Base-by-base conservation (phyloP, 495 filamentous ascomycete species). In the Letharia lupina region DNA sequence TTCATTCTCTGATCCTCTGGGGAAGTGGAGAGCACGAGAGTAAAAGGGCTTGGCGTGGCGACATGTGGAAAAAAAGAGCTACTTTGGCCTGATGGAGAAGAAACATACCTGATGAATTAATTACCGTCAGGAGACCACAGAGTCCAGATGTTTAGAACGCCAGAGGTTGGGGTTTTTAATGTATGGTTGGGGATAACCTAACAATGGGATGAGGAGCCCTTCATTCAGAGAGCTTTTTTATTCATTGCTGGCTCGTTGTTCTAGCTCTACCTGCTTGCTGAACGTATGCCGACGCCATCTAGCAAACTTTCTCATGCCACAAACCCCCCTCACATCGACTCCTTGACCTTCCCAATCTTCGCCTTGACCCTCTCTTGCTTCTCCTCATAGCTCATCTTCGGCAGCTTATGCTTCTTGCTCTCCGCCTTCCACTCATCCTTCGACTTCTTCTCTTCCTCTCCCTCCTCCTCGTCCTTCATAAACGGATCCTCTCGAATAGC, bases 351-450 rank as follows among this genome's bases (percentile, higher is more conserved):
- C 71, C 84, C 86, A 81, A 99, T 98, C 84, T 89, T 93, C 74
- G 85, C 84, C 87, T 96, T 82, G 76, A 99, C 86, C 63, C 86
- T 82, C 77, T 86, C 84, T 76, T 83, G 78, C 79, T 85, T 89
- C 89, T 96, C 79, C 28, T 81, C 91, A 79, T 85, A 87, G 78
- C 82, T 87, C 73, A 93, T 83, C 86, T 93, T 95, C 67, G 67
- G 63, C 71, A 82, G 79, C 79, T 80, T 82, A 86, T 87, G 90
- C 86, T 99, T 96, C 79, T 90, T 84, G 75, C 87, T 88, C 89
- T 97, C 92, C 73, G 83, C 83, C 90, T 98, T 99, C 86, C 88
- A 96, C 82, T 96, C 84, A 70, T 90, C 94, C 89, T 96, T 96
- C 80, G 77, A 83, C 91, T 96, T 97, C 86, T 91, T 70, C 68